Evolutionary conservation across 2,329 filamentous ascomycete species (phyloP).

Genomic region (Emergomyces orientalis): DNA sequence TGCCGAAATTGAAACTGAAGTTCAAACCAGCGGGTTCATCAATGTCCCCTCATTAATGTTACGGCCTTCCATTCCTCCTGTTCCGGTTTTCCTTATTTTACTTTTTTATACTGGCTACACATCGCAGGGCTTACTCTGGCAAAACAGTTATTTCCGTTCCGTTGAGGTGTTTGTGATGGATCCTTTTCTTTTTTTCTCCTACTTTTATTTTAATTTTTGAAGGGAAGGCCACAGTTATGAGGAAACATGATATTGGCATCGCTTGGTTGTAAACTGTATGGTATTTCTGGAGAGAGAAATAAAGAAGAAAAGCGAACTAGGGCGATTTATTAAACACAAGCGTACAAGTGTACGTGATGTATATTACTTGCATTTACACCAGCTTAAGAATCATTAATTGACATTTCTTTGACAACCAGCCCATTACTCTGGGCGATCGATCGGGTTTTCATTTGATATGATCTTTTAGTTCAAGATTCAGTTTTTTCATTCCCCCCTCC

Average conservation of each 20-base stretch:
- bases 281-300: not conserved
- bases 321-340: not conserved
- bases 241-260: not conserved
- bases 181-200: not conserved
- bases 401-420: not conserved
- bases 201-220: not conserved
- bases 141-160: not conserved
- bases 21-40: conserved; percentile 22
- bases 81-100: not conserved
- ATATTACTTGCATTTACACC: not conserved
- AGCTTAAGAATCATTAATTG: not conserved
- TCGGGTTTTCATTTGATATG: not conserved
- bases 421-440: too few species aligned
- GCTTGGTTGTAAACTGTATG: not conserved
- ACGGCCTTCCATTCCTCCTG: not conserved
- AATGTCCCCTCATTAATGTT: conserved; percentile 3
- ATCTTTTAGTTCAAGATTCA: not conserved
- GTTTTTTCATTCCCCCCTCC: not conserved
- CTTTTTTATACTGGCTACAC: not conserved
- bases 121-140: not conserved
- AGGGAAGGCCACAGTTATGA: not conserved
- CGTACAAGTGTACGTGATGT: not conserved
- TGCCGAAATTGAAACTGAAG: conserved; percentile 35
- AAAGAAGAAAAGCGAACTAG: not conserved
- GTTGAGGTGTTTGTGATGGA: not conserved